Conservation (phyloP, 441 rosid species). For the Gossypium schwendimanii region DNA sequence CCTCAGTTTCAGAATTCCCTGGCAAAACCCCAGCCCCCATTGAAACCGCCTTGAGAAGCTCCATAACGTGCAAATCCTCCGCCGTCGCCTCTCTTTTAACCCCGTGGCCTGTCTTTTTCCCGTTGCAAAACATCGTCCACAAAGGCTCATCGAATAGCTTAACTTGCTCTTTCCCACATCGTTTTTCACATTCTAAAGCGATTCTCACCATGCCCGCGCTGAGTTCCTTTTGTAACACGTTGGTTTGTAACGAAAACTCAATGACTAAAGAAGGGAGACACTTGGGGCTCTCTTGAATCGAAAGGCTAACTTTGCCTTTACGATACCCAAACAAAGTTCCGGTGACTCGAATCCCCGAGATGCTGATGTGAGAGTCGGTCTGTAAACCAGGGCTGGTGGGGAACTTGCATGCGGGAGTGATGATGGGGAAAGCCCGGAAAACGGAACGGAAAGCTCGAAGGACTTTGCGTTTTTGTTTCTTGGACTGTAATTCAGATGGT, state of each 20-base stretch:
- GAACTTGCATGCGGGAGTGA: conserved; percentile 60
- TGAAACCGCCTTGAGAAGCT: conserved; percentile 42
- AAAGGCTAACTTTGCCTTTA: conserved; percentile 44
- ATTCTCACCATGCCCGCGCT: conserved; percentile 69
- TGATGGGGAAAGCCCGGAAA: conserved; percentile 70
- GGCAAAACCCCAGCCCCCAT: conserved; percentile 88
- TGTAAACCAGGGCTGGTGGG: conserved; percentile 34
- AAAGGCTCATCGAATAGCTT: conserved; percentile 58
- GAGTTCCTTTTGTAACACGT: conserved; percentile 43
- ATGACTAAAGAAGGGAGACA: conserved; percentile 40
- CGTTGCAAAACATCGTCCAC: conserved; percentile 84
- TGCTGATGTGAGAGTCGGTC: conserved; percentile 26
- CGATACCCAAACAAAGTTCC: conserved; percentile 61
- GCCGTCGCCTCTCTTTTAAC: conserved; percentile 59
- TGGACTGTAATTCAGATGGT: conserved; percentile 42
- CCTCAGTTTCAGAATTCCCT: conserved; percentile 45
- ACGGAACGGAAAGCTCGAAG: conserved; percentile 68
- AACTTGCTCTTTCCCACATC: conserved; percentile 43
- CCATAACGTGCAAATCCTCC: conserved; percentile 71
- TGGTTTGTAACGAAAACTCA: conserved; percentile 45
- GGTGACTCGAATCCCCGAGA: conserved; percentile 28
- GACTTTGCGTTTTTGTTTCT: conserved; percentile 38
- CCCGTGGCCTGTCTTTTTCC: conserved; percentile 64
- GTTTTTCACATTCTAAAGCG: conserved; percentile 76
- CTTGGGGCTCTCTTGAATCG: conserved; percentile 40